These are phyloP conservation scores for Cladorrhinum samala DNA, from an alignment of 495 filamentous ascomycete genomes.

Conservation along the genomic window DNA sequence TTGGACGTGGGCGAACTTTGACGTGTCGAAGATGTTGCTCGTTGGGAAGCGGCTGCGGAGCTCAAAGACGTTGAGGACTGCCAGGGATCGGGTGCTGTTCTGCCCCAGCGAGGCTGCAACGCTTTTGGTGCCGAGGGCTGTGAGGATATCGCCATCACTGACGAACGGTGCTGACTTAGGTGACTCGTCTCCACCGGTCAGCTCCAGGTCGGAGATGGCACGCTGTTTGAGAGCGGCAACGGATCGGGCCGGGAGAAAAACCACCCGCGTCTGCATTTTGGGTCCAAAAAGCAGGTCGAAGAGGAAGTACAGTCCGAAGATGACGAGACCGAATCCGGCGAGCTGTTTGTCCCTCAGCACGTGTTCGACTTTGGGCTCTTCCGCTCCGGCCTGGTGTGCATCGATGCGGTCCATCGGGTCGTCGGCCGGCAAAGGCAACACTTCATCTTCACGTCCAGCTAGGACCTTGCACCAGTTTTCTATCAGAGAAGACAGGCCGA, in stretches of 20 bases:
- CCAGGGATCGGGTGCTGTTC: constrained; percentile 17
- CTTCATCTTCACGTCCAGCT: constrained; percentile 31
- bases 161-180: constrained; percentile 28
- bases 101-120: constrained; percentile 9
- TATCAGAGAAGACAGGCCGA: constrained; percentile 34
- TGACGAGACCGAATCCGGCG: constrained; percentile 16
- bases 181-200: not conserved
- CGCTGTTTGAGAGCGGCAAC: constrained; percentile 2
- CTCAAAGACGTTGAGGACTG: constrained; percentile 28
- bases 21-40: constrained; percentile 1
- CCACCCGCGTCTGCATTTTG: constrained; percentile 1
- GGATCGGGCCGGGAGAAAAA: constrained; percentile 10
- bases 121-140: constrained; percentile 26
- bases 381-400: not conserved
- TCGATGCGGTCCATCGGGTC: constrained; percentile 26
- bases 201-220: constrained; percentile 12
- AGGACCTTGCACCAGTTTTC: constrained; percentile 34
- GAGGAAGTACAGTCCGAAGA: constrained; percentile 25
- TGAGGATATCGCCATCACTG: constrained; percentile 37
- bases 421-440: constrained; percentile 29
- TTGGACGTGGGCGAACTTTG: constrained; percentile 14
- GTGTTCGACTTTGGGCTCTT: constrained; percentile 15
- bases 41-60: constrained; percentile 18
- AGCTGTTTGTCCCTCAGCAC: constrained; percentile 20
- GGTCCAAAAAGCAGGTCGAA: constrained; percentile 22